Conservation (phyloP, 2,329 filamentous ascomycete species). For the Botrytis fabae region DNA sequence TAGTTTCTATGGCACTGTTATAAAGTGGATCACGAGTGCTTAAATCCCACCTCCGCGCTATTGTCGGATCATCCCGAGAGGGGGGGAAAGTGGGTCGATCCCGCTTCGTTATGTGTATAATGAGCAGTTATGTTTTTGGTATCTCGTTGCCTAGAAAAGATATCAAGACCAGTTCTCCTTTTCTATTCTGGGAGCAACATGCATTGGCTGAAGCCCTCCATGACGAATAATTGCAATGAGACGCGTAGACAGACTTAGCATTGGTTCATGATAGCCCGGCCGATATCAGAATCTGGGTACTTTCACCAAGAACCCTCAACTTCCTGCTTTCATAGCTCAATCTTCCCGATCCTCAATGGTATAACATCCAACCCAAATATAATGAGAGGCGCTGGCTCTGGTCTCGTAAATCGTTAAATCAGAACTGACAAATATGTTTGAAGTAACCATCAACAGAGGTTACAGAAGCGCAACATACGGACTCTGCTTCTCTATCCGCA, state of each 20-base stretch:
- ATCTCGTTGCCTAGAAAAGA: neutral
- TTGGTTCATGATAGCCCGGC: neutral
- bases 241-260: neutral
- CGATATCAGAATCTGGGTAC: neutral
- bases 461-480: neutral
- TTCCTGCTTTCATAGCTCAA: neutral
- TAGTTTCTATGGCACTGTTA: neutral
- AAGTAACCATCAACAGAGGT: neutral
- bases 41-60: neutral
- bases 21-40: neutral
- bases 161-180: neutral
- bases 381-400: neutral
- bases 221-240: neutral
- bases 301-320: neutral
- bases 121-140: neutral
- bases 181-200: neutral
- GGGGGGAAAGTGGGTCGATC: neutral
- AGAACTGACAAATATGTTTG: neutral
- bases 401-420: neutral
- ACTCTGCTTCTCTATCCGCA: neutral
- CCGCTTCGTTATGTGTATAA: neutral
- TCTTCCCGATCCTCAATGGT: neutral
- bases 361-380: neutral
- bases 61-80: neutral
- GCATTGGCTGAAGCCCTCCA: neutral